phyloP scores from a whole-genome alignment of 257 asterid species.

The Ilex aquifolium region DNA sequence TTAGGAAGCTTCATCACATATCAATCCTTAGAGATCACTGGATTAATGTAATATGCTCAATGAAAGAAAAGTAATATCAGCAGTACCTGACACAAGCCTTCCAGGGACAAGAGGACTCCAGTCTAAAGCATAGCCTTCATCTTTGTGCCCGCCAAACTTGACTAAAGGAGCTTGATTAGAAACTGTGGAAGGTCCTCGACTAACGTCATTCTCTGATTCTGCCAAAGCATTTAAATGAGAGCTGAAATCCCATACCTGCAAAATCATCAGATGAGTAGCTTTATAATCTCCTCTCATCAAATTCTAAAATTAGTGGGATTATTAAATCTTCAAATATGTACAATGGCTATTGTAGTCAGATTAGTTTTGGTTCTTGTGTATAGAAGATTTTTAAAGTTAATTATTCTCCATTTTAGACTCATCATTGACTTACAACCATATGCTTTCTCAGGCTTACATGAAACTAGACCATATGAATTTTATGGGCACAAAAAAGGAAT shows the following conservation, averaged over 20 bases:
- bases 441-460: too few species aligned
- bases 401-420: too few species aligned
- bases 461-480: too few species aligned
- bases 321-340: too few species aligned
- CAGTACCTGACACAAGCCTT: conserved; percentile 75
- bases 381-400: too few species aligned
- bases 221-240: conserved; percentile 63
- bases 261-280: conserved; percentile 8
- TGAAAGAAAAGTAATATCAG: background rate
- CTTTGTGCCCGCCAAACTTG: conserved; percentile 76
- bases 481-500: background rate
- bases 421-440: too few species aligned
- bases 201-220: conserved; percentile 45
- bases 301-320: too few species aligned
- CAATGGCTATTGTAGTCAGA: too few species aligned
- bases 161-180: conserved; percentile 65
- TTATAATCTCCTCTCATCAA: too few species aligned
- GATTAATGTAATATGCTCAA: background rate
- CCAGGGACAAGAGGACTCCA: conserved; percentile 96
- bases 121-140: conserved; percentile 95
- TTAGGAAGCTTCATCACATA: background rate
- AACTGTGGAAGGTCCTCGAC: conserved; percentile 35
- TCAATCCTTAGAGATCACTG: too few species aligned
- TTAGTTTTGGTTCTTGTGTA: too few species aligned
- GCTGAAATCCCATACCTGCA: conserved; percentile 94